phyloP scores from a whole-genome alignment of 2,329 filamentous ascomycete species.

The Penicillium thymicola region DNA sequence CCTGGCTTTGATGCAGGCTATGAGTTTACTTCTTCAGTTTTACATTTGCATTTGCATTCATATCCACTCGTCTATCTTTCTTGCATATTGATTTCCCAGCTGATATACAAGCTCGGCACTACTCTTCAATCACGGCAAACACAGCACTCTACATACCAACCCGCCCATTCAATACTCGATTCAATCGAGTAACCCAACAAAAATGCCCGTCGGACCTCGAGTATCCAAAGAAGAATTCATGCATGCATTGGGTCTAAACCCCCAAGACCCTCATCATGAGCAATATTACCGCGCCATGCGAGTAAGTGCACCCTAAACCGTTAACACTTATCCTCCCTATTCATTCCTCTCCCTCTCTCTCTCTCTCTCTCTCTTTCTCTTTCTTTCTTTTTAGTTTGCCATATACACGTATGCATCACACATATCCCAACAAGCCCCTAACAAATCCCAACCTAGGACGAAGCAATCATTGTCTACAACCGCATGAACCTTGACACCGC shows the following conservation, averaged over 20 bases:
- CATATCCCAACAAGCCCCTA: background rate
- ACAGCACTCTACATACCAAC: background rate
- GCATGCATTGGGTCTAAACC: constrained; percentile 41
- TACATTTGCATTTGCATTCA: background rate
- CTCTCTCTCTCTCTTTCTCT: too few relatives aligned
- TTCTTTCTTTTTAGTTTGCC: too few relatives aligned
- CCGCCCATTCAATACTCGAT: background rate
- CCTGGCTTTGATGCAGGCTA: background rate
- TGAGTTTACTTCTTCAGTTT: background rate
- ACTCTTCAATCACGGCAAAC: background rate
- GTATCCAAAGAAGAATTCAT: constrained; percentile 49
- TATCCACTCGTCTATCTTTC: background rate
- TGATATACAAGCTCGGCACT: background rate
- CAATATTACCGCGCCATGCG: constrained; percentile 46
- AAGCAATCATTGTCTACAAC: constrained; percentile 45
- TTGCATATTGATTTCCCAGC: background rate
- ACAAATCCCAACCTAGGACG: constrained; percentile 32
- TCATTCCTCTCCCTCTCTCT: background rate
- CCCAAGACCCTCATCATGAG: constrained; percentile 43
- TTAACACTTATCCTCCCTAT: background rate
- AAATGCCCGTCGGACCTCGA: constrained; percentile 42
- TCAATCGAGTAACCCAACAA: background rate
- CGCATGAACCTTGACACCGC: constrained; percentile 40
- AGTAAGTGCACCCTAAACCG: constrained; percentile 27
- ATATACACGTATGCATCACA: background rate